These are phyloP conservation scores for Sporothrix humicola DNA, from an alignment of 2,329 filamentous ascomycete species.

Conservation along the genomic window DNA sequence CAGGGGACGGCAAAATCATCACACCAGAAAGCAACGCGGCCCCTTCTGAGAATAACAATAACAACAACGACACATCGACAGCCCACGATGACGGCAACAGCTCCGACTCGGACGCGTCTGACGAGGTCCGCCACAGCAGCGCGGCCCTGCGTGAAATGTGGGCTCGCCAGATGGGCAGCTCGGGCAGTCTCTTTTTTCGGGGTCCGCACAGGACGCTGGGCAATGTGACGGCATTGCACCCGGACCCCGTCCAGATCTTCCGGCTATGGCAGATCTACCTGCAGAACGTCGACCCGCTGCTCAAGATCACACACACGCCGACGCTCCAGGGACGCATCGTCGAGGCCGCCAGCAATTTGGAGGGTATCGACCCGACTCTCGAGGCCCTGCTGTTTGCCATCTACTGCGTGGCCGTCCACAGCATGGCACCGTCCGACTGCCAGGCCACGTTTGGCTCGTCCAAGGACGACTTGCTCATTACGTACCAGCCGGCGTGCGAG, in stretches of 20 bases:
- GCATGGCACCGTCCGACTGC: conserved; percentile 53
- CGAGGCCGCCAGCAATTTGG: conserved; percentile 53
- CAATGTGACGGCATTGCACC: conserved; percentile 59
- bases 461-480: conserved; percentile 50
- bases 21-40: background rate
- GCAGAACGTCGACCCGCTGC: conserved; percentile 62
- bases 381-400: conserved; percentile 64
- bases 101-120: conserved; percentile 36
- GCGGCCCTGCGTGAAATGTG: background rate
- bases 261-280: conserved; percentile 63
- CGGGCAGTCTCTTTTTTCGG: conserved; percentile 57
- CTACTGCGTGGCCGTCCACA: conserved; percentile 52
- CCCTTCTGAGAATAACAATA: background rate
- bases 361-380: conserved; percentile 48
- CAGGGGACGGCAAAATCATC: background rate
- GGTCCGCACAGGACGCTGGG: conserved; percentile 50
- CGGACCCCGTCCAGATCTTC: conserved; percentile 53
- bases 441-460: conserved; percentile 48
- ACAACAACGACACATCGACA: background rate
- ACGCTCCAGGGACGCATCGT: conserved; percentile 60
- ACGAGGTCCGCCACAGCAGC: conserved; percentile 39
- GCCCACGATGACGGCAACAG: background rate
- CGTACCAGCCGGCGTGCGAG: conserved; percentile 57
- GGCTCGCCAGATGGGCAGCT: conserved; percentile 40
- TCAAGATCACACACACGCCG: conserved; percentile 64